Evolutionary conservation across 2,329 filamentous ascomycete species (phyloP).

Genomic region (Westerdykella ornata): DNA sequence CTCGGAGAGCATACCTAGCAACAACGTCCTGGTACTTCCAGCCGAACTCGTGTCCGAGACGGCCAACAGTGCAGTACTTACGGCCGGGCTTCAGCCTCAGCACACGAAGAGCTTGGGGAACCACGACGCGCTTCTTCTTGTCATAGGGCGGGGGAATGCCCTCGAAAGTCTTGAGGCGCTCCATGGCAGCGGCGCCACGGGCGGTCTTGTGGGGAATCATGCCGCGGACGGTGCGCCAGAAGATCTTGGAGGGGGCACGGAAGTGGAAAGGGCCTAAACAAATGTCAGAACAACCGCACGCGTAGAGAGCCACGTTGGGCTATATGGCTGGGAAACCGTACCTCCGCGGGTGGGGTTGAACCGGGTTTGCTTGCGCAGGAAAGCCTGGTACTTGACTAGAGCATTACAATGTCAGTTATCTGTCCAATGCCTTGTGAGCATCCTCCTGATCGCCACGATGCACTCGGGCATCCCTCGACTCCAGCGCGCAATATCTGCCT

Average conservation of each 20-base stretch:
- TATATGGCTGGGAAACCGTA: slow-evolving; percentile 44
- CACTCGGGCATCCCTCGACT: background rate
- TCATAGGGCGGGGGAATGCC: slow-evolving; percentile 98
- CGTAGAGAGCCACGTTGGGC: slow-evolving; percentile 9
- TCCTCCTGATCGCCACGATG: background rate
- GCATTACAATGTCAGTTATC: slow-evolving; percentile 26
- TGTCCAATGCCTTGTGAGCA: slow-evolving; percentile 1
- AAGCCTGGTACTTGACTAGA: slow-evolving; percentile 99
- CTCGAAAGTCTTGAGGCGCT: slow-evolving; percentile 99
- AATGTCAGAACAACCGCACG: slow-evolving; percentile 7
- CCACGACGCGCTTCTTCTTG: slow-evolving; percentile 99
- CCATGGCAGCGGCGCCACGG: slow-evolving; percentile 89
- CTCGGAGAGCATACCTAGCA: slow-evolving; percentile 65
- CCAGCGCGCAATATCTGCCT: too few relatives aligned
- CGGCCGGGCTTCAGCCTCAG: slow-evolving; percentile 96
- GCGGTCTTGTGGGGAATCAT: slow-evolving; percentile 99
- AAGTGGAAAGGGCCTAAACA: slow-evolving; percentile 92
- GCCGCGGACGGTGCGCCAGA: slow-evolving; percentile 99
- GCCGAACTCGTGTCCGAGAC: slow-evolving; percentile 97
- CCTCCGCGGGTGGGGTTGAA: slow-evolving; percentile 99
- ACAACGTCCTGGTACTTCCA: slow-evolving; percentile 99
- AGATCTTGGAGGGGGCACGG: slow-evolving; percentile 97
- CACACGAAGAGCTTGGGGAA: slow-evolving; percentile 94
- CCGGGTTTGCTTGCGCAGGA: slow-evolving; percentile 99
- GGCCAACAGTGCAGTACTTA: slow-evolving; percentile 99